Evolutionary conservation across 2,329 filamentous ascomycete genomes (phyloP).

Genomic region (Verticillium nonalfalfae): DNA sequence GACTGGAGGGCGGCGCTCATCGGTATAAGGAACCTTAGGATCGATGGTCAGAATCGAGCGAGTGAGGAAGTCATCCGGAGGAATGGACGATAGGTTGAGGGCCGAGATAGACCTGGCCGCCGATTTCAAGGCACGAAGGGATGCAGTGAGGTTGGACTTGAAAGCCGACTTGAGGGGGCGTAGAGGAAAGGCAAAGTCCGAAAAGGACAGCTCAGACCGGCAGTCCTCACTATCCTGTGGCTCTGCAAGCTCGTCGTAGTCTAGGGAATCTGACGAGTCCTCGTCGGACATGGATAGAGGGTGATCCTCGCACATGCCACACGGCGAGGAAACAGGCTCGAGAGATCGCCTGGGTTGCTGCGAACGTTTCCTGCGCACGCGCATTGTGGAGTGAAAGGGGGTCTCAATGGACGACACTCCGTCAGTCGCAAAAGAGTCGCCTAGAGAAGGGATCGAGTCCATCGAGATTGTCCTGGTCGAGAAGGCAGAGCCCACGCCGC

Average conservation of each 20-base stretch:
- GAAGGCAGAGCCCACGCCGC: conserved; percentile 42
- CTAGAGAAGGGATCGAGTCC: conserved; percentile 56
- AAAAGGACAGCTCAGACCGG: conserved; percentile 22
- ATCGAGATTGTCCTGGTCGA: conserved; percentile 51
- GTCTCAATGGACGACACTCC: conserved; percentile 41
- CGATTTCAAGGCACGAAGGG: conserved; percentile 55
- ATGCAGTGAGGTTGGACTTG: conserved; percentile 64
- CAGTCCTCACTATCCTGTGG: conserved; percentile 22
- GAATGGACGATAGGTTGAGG: conserved; percentile 57
- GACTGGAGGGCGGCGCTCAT: conserved; percentile 58
- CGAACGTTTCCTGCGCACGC: conserved; percentile 22
- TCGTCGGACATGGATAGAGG: conserved; percentile 41
- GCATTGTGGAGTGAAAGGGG: conserved; percentile 32
- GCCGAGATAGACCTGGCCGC: conserved; percentile 58
- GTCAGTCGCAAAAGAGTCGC: conserved; percentile 47
- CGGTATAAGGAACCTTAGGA: conserved; percentile 58
- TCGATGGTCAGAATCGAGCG: conserved; percentile 63
- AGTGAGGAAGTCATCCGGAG: conserved; percentile 60
- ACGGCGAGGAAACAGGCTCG: conserved; percentile 49
- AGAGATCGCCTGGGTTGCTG: conserved; percentile 40
- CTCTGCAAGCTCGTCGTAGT: conserved; percentile 18
- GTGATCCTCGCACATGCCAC: conserved; percentile 43
- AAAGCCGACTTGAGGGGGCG: conserved; percentile 52
- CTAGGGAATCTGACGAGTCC: conserved; percentile 42
- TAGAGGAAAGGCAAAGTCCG: conserved; percentile 27